Evolutionary conservation across 176 grass and related monocot species (phyloP).

Genomic region (Miscanthus lutarioriparius): DNA sequence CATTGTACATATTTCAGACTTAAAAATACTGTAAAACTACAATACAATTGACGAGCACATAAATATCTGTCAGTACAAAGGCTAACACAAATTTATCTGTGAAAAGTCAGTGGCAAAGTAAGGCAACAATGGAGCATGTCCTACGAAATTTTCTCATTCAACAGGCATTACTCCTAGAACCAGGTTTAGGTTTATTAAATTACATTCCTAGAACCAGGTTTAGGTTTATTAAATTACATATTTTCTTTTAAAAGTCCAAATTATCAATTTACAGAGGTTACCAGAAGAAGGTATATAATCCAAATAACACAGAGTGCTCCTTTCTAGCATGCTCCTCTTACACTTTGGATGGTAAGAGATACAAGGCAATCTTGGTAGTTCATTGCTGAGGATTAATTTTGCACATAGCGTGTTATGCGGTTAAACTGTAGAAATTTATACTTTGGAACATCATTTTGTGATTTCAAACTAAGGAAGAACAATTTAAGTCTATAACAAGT

Average conservation of each 20-base stretch:
- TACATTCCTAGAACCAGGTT: not conserved
- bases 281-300: not conserved
- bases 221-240: constrained; percentile 14
- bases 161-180: not conserved
- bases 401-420: not conserved
- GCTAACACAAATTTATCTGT: not conserved
- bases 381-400: not conserved
- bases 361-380: not conserved
- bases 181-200: not conserved
- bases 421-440: not conserved
- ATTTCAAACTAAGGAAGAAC: not conserved
- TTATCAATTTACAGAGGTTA: constrained; percentile 1
- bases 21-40: not conserved
- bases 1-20: not conserved
- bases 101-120: not conserved
- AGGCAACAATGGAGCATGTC: not conserved
- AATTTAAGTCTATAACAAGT: not conserved
- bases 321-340: not conserved
- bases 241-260: not conserved
- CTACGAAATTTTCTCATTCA: not conserved
- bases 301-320: not conserved
- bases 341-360: not conserved
- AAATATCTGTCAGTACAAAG: not conserved
- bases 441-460: not conserved
- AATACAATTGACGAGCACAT: not conserved